phyloP scores from a whole-genome alignment of 2,329 filamentous ascomycete species.

The Neonectria ditissima region DNA sequence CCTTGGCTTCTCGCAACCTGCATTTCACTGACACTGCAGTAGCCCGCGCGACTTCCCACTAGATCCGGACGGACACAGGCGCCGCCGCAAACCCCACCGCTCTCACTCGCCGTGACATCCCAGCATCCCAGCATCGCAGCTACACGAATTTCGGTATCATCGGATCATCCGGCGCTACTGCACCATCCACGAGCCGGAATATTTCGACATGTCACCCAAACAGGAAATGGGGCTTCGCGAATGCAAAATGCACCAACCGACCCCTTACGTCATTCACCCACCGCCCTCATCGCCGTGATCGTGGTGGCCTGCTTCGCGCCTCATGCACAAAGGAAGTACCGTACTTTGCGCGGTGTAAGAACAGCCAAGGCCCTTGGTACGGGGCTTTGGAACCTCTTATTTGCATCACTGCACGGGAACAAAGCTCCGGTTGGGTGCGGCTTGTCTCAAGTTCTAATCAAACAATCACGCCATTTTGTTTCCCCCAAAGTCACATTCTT shows the following conservation, averaged over 20 bases:
- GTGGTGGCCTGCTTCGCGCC: background rate
- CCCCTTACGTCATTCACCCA: conserved; percentile 41
- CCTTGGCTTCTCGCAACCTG: conserved; percentile 39
- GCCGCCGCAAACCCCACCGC: background rate
- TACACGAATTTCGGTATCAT: conserved; percentile 29
- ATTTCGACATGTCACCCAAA: conserved; percentile 31
- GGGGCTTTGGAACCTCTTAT: background rate
- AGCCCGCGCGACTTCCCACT: conserved; percentile 4
- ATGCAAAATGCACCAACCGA: conserved; percentile 16
- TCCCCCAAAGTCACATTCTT: background rate
- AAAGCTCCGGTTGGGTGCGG: background rate
- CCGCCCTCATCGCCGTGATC: conserved; percentile 9
- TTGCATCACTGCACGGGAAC: background rate
- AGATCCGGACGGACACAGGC: conserved; percentile 12
- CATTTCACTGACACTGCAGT: conserved; percentile 25
- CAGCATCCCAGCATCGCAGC: conserved; percentile 16
- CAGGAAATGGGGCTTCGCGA: conserved; percentile 28
- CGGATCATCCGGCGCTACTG: conserved; percentile 36
- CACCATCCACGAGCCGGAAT: conserved; percentile 19
- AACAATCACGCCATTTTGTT: conserved; percentile 16
- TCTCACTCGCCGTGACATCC: background rate
- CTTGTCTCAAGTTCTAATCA: conserved; percentile 4
- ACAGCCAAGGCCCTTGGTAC: background rate
- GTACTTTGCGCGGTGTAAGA: background rate
- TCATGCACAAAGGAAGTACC: conserved; percentile 2